A percentile compares a stretch with the other conserved stretches of the same genome.
Conservation (phyloP, 768 basidiomycete species). For the Agaricus sinodeliciosus region DNA sequence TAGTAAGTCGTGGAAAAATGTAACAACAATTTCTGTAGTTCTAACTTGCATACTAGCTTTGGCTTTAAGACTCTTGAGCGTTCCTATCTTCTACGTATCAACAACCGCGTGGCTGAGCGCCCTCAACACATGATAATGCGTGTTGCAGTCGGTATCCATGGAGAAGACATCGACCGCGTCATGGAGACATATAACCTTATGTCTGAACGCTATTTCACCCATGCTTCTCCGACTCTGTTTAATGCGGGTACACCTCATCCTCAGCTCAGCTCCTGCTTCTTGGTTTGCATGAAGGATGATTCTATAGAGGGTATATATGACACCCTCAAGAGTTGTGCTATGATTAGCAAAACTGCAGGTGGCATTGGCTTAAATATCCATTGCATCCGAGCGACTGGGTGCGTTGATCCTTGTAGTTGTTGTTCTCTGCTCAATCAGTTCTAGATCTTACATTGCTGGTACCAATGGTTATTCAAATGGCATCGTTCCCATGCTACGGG, state of each 20-base stretch:
- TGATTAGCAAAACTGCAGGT: constrained; percentile 99
- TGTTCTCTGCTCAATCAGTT: background rate
- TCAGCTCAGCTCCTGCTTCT: constrained; percentile 96
- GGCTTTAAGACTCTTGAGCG: constrained; percentile 99
- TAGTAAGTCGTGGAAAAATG: constrained; percentile 44
- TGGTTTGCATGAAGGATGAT: constrained; percentile 97
- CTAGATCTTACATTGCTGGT: constrained; percentile 94
- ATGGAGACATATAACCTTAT: constrained; percentile 93
- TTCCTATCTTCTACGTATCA: constrained; percentile 91
- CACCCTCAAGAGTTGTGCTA: constrained; percentile 94
- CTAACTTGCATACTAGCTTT: constrained; percentile 46
- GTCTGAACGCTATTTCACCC: constrained; percentile 98
- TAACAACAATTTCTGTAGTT: background rate
- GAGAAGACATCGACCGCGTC: constrained; percentile 78
- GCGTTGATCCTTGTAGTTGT: constrained; percentile 5
- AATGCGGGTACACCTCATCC: constrained; percentile 94
- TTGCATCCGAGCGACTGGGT: constrained; percentile 95
- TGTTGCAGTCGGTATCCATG: constrained; percentile 96
- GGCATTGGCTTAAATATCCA: constrained; percentile 96
- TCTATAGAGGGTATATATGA: constrained; percentile 99
- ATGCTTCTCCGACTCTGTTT: constrained; percentile 96
- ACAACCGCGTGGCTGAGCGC: constrained; percentile 92
- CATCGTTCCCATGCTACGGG: constrained; percentile 98
- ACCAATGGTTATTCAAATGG: constrained; percentile 99
- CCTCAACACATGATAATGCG: constrained; percentile 99